These are phyloP conservation scores for Talaromyces sp. DNA, from an alignment of 2,329 filamentous ascomycete species.

Conservation along the genomic window DNA sequence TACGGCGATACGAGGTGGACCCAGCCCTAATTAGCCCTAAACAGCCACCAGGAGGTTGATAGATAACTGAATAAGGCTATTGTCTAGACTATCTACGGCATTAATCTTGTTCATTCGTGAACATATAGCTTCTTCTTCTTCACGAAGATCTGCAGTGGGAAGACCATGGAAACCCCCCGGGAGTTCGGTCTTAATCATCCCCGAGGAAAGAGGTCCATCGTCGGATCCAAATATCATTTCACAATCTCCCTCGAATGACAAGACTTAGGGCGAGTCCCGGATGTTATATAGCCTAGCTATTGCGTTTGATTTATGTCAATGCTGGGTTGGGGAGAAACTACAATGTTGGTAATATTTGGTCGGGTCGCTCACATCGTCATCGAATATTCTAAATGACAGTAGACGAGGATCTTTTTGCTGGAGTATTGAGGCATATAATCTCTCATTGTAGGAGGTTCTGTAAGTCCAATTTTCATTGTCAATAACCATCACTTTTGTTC, in stretches of 20 bases:
- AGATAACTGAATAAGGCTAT: background rate
- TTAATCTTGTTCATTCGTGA: background rate
- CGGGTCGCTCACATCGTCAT: too few relatives aligned
- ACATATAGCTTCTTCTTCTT: background rate
- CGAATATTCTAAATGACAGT: too few relatives aligned
- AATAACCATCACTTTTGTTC: too few relatives aligned
- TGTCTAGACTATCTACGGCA: background rate
- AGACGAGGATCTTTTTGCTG: too few relatives aligned
- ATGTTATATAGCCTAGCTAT: too few relatives aligned
- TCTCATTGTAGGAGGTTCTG: too few relatives aligned
- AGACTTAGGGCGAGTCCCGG: too few relatives aligned
- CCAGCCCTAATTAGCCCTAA: background rate
- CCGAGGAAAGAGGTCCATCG: background rate
- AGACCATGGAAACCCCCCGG: background rate
- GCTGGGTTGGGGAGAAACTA: too few relatives aligned
- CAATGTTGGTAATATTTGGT: too few relatives aligned
- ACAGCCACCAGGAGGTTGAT: background rate
- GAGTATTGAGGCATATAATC: too few relatives aligned
- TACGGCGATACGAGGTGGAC: conserved; percentile 6
- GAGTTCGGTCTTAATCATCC: background rate
- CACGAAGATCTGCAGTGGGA: background rate
- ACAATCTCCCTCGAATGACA: background rate
- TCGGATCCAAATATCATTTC: background rate
- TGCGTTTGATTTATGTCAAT: too few relatives aligned
- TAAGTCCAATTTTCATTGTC: too few relatives aligned